Percentiles rank a stretch among this genome's conserved stretches.
These are phyloP conservation scores for Agaricus blazei DNA, from an alignment of 768 basidiomycete species.

Conservation along the genomic window DNA sequence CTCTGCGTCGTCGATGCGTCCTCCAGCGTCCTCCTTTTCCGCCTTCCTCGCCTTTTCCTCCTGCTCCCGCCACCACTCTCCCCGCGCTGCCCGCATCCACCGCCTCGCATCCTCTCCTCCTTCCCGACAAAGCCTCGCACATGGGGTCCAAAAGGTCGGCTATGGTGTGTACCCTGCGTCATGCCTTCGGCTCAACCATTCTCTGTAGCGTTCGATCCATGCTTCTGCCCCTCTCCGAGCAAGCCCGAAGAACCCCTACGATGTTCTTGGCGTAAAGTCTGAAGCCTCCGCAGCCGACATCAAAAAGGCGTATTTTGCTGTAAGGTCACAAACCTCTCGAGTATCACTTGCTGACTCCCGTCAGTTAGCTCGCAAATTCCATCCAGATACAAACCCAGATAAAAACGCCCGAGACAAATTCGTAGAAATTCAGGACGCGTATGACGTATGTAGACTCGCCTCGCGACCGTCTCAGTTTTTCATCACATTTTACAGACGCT, in stretches of 20 bases:
- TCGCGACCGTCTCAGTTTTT: slow-evolving; percentile 2
- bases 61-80: slow-evolving; percentile 37
- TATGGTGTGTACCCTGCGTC: not conserved
- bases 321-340: slow-evolving; percentile 34
- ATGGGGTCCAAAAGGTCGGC: slow-evolving; percentile 29
- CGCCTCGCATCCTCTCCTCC: slow-evolving; percentile 28
- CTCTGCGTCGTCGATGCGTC: slow-evolving; percentile 30
- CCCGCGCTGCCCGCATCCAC: slow-evolving; percentile 35
- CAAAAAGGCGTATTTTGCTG: slow-evolving; percentile 96
- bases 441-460: slow-evolving; percentile 59
- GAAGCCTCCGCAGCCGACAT: slow-evolving; percentile 85
- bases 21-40: slow-evolving; percentile 43
- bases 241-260: slow-evolving; percentile 79
- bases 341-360: slow-evolving; percentile 13
- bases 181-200: slow-evolving; percentile 16
- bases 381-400: slow-evolving; percentile 96
- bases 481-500: slow-evolving; percentile 52
- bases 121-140: not conserved
- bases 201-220: slow-evolving; percentile 68
- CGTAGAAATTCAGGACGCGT: slow-evolving; percentile 94
- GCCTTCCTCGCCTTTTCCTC: slow-evolving; percentile 56
- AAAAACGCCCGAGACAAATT: slow-evolving; percentile 89
- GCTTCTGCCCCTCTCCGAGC: slow-evolving; percentile 51
- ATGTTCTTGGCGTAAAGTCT: slow-evolving; percentile 81
- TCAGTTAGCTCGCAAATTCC: slow-evolving; percentile 95